These are phyloP conservation scores for Phytophthora boehmeriae DNA, from an alignment of 352 stramenopile genomes.

Conservation along the genomic window DNA sequence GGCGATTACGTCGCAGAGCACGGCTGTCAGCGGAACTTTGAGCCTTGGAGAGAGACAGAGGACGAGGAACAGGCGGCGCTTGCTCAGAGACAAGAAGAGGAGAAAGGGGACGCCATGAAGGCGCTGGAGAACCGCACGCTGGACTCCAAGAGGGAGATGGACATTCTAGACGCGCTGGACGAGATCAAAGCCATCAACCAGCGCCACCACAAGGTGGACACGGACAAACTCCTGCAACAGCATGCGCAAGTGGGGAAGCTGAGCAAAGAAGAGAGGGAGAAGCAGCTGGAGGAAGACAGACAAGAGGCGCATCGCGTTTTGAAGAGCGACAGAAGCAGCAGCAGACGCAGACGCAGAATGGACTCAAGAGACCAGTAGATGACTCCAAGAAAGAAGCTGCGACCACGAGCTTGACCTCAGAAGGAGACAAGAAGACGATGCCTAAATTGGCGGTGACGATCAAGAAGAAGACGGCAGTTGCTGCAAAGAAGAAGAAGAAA, in stretches of 20 bases:
- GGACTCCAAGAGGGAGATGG: conserved; percentile 99
- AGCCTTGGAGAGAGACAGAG: conserved; percentile 94
- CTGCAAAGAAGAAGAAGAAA: conserved; percentile 37
- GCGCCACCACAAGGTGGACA: conserved; percentile 92
- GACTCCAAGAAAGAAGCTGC: conserved; percentile 15
- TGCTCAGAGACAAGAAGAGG: conserved; percentile 87
- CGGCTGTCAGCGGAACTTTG: conserved; percentile 97
- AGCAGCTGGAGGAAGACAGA: conserved; percentile 57
- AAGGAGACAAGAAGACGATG: conserved; percentile 13
- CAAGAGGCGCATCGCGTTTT: conserved; percentile 64
- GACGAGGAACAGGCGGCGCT: conserved; percentile 73
- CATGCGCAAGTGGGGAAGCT: conserved; percentile 36
- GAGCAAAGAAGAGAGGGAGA: conserved; percentile 49
- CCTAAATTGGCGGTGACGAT: conserved; percentile 41
- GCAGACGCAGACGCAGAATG: conserved; percentile 29
- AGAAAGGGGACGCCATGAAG: conserved; percentile 97
- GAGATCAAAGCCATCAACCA: conserved; percentile 98
- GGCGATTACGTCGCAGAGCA: conserved; percentile 97
- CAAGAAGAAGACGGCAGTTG: conserved; percentile 36
- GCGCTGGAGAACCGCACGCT: conserved; percentile 98
- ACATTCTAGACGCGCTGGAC: conserved; percentile 98
- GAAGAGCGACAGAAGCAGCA: conserved; percentile 46
- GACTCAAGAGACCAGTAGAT: conserved; percentile 27
- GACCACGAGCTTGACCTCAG: background rate
- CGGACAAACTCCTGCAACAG: conserved; percentile 74